Conservation (phyloP, 106 monocot species). For the Narthecium ossifragum region DNA sequence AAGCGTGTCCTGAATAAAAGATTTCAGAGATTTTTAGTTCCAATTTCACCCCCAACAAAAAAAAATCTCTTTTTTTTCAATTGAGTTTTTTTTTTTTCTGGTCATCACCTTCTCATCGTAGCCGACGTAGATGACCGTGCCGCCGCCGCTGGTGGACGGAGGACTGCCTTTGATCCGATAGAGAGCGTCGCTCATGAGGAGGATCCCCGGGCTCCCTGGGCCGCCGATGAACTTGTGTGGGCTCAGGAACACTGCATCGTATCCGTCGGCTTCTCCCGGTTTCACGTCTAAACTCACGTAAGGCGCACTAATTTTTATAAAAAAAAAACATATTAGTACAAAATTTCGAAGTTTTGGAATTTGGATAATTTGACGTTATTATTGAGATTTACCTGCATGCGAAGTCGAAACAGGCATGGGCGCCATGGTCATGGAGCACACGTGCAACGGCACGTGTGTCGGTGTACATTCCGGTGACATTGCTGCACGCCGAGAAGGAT, state of each 20-base stretch:
- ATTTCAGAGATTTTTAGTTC: background rate
- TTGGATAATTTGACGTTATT: too few species aligned
- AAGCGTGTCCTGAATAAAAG: slow-evolving; percentile 47
- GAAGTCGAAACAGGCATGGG: slow-evolving; percentile 73
- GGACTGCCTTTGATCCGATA: slow-evolving; percentile 38
- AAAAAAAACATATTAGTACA: too few species aligned
- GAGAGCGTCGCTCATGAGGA: slow-evolving; percentile 48
- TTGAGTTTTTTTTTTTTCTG: background rate
- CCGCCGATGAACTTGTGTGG: slow-evolving; percentile 79
- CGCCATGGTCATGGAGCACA: slow-evolving; percentile 53
- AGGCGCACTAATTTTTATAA: slow-evolving; percentile 31
- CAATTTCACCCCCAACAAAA: background rate
- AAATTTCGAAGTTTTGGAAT: background rate
- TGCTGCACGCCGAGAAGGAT: slow-evolving; percentile 80
- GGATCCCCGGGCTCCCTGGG: slow-evolving; percentile 59
- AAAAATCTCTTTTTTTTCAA: background rate
- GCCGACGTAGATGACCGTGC: slow-evolving; percentile 65
- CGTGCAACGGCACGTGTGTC: slow-evolving; percentile 53
- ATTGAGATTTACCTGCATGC: slow-evolving; percentile 36
- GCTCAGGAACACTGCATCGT: slow-evolving; percentile 73
- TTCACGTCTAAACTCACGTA: slow-evolving; percentile 52
- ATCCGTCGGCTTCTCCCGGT: slow-evolving; percentile 49
- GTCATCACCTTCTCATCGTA: slow-evolving; percentile 21
- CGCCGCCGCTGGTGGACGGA: slow-evolving; percentile 77
- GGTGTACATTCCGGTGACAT: slow-evolving; percentile 55